Base-by-base conservation (phyloP, 192 early-diverging fungal species). In the Mortierella hygrophila region DNA sequence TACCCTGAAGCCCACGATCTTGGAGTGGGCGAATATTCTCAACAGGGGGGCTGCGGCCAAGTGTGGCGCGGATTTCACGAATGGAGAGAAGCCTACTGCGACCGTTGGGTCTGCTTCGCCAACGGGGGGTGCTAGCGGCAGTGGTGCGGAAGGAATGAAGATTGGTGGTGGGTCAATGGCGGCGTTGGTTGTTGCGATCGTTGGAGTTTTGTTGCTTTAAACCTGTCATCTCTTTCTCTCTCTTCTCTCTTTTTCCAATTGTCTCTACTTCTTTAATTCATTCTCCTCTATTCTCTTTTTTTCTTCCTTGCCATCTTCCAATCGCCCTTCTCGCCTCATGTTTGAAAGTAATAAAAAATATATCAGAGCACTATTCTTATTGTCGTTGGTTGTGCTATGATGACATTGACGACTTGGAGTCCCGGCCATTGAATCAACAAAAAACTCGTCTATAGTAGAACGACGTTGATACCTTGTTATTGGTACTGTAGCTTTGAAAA, bases 41-140 rank as follows among this genome's bases (percentile, higher is more conserved):
- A 60, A 86, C 72, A 63, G 76, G 3, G 79, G 72, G 63, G 79
- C 81, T 6, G 70, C 78, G 69, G 9, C 15, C 9, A 86, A 86
- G 72, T 86, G 84, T 70, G 84, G 84, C 20, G 26, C 49, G 3
- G 84, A 78, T 37, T 86, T 86, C 41, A 81, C 75, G 6, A 72
- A 86, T 40, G 84, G 84, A 20, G 65, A 55, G 9, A 18, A 75
- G 35, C 79, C 83, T 21, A 69, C 78, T 16, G 32, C 49, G 1
- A 65, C 37, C 16, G 11, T 15, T 2, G 47, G 21, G 3, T 26
- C 15, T n/a, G 57, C 60, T 3, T 32, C 9, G 29, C 60, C 60
- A 2, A 65, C 26, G 3, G 60, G 60, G 10, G 10, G 29, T 15
- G 60, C 60, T 32, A 11, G 60, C 32, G 60, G 60, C 2, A 65